These are phyloP conservation scores for Mycena chlorophos DNA, from an alignment of 768 basidiomycete genomes.

Conservation along the genomic window DNA sequence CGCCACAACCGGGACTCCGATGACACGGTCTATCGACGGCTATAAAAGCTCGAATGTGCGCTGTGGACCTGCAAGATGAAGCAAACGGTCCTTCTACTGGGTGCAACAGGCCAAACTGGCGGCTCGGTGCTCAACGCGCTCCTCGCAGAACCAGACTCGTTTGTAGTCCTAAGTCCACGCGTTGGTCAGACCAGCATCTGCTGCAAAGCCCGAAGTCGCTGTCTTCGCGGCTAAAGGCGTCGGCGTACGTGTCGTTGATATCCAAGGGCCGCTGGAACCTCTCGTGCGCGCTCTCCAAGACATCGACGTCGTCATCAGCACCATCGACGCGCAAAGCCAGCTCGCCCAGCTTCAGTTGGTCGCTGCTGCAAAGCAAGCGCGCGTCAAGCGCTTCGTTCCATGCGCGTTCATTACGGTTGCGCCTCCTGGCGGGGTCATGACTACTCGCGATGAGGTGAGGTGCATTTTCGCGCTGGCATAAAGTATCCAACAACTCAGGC, in stretches of 20 bases:
- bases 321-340: slow-evolving; percentile 6
- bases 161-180: slow-evolving; percentile 7
- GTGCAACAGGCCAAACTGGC: slow-evolving; percentile 14
- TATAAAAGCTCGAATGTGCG: too few relatives aligned
- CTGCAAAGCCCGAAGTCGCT: slow-evolving; percentile 1
- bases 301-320: slow-evolving; percentile 13
- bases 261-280: slow-evolving; percentile 1
- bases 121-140: slow-evolving; percentile 10
- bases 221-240: slow-evolving; percentile 4
- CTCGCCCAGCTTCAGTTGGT: slow-evolving; percentile 8
- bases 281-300: slow-evolving; percentile 1
- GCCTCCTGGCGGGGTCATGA: slow-evolving; percentile 13
- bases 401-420: slow-evolving; percentile 14
- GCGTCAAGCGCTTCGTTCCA: slow-evolving; percentile 17
- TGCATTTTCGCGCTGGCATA: neutral
- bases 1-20: too few relatives aligned
- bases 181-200: slow-evolving; percentile 15
- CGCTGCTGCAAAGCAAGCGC: slow-evolving; percentile 14
- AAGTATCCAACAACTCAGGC: neutral
- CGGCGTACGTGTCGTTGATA: slow-evolving; percentile 11
- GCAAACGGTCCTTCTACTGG: slow-evolving; percentile 13
- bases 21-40: too few relatives aligned
- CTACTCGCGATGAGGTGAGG: slow-evolving; percentile 1
- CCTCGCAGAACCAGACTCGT: neutral
- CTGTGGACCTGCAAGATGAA: too few relatives aligned